Conservation (phyloP, 257 asterid genomes). For the Petunia secreta region DNA sequence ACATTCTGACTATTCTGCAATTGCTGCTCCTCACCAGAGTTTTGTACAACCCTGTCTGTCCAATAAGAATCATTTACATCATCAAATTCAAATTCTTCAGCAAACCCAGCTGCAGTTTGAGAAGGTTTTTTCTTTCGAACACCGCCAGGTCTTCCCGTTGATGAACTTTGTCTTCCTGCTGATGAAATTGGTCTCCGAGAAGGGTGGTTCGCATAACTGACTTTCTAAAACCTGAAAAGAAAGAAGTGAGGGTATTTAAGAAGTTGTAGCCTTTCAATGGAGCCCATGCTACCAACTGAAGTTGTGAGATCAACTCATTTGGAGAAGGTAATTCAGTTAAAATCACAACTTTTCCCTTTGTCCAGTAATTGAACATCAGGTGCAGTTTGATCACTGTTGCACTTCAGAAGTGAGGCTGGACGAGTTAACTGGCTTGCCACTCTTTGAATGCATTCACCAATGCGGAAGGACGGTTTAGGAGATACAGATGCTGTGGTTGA, state of each 20-base stretch:
- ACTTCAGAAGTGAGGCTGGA: conserved; percentile 52
- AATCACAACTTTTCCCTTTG: conserved; percentile 43
- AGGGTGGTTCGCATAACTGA: conserved; percentile 52
- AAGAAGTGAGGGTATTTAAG: conserved; percentile 35
- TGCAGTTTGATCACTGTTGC: conserved; percentile 41
- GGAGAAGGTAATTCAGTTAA: conserved; percentile 54
- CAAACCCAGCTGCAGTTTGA: conserved; percentile 46
- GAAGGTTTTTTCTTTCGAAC: conserved; percentile 63
- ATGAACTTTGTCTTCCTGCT: conserved; percentile 3
- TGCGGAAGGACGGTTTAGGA: conserved; percentile 81
- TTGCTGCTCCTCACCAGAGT: conserved; percentile 66
- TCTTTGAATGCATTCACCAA: conserved; percentile 93
- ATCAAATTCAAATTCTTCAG: conserved; percentile 89
- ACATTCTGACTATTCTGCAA: conserved; percentile 54
- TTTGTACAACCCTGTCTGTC: conserved; percentile 84
- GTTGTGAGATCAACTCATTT: conserved; percentile 65
- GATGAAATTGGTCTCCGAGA: neutral
- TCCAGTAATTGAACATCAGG: conserved; percentile 45
- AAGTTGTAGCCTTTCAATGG: conserved; percentile 54
- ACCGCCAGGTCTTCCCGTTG: conserved; percentile 32
- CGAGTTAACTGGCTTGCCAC: conserved; percentile 89
- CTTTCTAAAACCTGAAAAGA: conserved; percentile 70
- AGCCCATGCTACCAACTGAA: conserved; percentile 62
- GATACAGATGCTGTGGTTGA: conserved; percentile 45
- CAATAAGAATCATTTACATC: conserved; percentile 89